Evolutionary conservation across 1,139 yeast genomes (phyloP).

Genomic region (Kazachstania sp.): DNA sequence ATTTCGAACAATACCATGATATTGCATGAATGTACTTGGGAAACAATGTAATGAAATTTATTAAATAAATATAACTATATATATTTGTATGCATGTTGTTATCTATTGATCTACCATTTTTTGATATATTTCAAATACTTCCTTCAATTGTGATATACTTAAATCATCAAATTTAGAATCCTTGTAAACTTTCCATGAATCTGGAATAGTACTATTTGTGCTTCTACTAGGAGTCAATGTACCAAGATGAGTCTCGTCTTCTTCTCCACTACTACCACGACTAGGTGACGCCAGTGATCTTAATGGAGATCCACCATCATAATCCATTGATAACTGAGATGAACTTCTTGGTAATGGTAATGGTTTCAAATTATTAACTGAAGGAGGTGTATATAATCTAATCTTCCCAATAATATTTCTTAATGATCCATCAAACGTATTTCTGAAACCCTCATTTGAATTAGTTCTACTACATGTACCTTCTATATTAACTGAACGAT

Average conservation of each 20-base stretch:
- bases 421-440: constrained; percentile 25
- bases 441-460: constrained; percentile 23
- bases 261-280: constrained; percentile 2
- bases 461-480: constrained; percentile 10
- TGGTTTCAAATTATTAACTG: constrained; percentile 4
- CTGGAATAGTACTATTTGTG: constrained; percentile 4
- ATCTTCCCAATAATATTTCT: constrained; percentile 26
- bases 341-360: constrained; percentile 7
- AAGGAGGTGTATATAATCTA: constrained; percentile 26
- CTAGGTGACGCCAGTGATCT: not conserved
- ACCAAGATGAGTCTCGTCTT: not conserved
- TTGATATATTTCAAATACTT: constrained; percentile 27
- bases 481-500: not conserved
- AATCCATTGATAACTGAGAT: constrained; percentile 5
- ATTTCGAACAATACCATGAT: too few relatives aligned
- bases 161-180: constrained; percentile 25
- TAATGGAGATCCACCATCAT: constrained; percentile 5
- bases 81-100: not conserved
- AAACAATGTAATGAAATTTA: not conserved
- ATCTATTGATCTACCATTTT: constrained; percentile 15
- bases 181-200: constrained; percentile 18
- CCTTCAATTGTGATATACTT: constrained; percentile 22
- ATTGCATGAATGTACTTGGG: too few relatives aligned
- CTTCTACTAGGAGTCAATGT: constrained; percentile 2
- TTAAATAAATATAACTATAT: not conserved